A percentile compares a stretch with the other conserved stretches of the same genome.
Conservation (phyloP, 352 stramenopile species). For the Pythium brachiatum region DNA sequence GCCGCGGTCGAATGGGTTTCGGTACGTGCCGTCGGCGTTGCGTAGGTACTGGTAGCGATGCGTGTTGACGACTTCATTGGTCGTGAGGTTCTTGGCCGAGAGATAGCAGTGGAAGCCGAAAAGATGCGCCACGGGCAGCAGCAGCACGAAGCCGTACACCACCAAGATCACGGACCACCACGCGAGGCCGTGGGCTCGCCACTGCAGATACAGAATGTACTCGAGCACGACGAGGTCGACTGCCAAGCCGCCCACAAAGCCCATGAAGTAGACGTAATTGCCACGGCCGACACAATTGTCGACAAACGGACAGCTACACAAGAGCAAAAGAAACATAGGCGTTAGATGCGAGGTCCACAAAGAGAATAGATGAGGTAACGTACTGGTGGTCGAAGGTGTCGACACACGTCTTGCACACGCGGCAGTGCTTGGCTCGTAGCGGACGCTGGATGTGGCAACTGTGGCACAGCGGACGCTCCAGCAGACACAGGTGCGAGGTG, state of each 20-base stretch:
- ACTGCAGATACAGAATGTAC: conserved; percentile 61
- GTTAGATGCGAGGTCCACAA: not conserved
- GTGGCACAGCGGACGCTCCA: conserved; percentile 78
- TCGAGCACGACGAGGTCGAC: conserved; percentile 51
- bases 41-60: conserved; percentile 60
- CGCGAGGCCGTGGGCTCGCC: conserved; percentile 38
- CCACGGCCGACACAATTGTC: conserved; percentile 98
- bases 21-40: conserved; percentile 26
- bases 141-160: conserved; percentile 45
- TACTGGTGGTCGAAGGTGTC: conserved; percentile 98
- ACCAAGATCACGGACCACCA: conserved; percentile 32
- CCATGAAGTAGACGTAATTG: conserved; percentile 94
- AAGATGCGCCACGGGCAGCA: conserved; percentile 53
- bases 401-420: conserved; percentile 93
- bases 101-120: conserved; percentile 75
- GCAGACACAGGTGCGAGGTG: conserved; percentile 8
- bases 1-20: conserved; percentile 48
- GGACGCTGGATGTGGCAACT: conserved; percentile 79
- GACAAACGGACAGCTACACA: conserved; percentile 92
- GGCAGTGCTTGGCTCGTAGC: conserved; percentile 80
- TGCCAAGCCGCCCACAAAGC: conserved; percentile 49
- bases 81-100: conserved; percentile 68
- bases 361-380: conserved; percentile 20
- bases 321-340: conserved; percentile 7
- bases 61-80: conserved; percentile 74